A percentile compares a stretch with the other conserved stretches of the same genome.
These are phyloP conservation scores for Rhododendron molle DNA, from an alignment of 148 eudicot species.

Conservation along the genomic window DNA sequence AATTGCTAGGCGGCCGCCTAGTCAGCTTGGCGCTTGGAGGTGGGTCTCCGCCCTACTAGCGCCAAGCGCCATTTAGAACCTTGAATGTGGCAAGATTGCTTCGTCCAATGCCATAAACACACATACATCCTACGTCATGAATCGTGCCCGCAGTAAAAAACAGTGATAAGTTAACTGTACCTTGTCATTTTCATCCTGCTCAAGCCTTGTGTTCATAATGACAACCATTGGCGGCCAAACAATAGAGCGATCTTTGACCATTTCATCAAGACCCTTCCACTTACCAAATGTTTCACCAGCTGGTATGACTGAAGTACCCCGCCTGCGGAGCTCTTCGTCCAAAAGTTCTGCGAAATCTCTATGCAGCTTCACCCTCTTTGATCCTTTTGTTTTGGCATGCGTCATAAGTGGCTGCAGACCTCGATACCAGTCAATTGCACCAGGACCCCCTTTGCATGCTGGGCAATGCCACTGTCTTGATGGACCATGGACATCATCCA, in stretches of 20 bases:
- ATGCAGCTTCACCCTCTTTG: slow-evolving; percentile 59
- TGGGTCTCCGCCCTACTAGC: too few relatives aligned
- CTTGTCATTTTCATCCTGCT: slow-evolving; percentile 59
- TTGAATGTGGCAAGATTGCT: neutral
- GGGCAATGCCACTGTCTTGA: slow-evolving; percentile 84
- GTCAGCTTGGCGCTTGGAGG: too few relatives aligned
- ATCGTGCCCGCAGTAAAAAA: neutral
- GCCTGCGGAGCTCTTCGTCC: slow-evolving; percentile 61
- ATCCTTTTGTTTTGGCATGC: slow-evolving; percentile 68
- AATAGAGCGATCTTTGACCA: slow-evolving; percentile 41
- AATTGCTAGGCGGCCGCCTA: too few relatives aligned
- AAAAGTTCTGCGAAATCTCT: slow-evolving; percentile 55
- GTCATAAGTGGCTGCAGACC: slow-evolving; percentile 60
- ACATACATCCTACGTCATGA: neutral
- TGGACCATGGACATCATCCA: slow-evolving; percentile 52
- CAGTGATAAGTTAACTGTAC: slow-evolving; percentile 21
- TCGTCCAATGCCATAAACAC: neutral
- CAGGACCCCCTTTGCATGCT: slow-evolving; percentile 78
- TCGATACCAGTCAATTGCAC: slow-evolving; percentile 71
- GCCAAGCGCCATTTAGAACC: too few relatives aligned
- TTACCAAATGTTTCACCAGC: slow-evolving; percentile 54
- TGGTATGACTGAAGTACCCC: slow-evolving; percentile 54
- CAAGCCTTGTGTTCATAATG: slow-evolving; percentile 57
- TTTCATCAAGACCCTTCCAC: slow-evolving; percentile 51
- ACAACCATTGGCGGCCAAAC: slow-evolving; percentile 94